Conservation (phyloP, 805 yeast species). For the Sungouiella thailandica region DNA sequence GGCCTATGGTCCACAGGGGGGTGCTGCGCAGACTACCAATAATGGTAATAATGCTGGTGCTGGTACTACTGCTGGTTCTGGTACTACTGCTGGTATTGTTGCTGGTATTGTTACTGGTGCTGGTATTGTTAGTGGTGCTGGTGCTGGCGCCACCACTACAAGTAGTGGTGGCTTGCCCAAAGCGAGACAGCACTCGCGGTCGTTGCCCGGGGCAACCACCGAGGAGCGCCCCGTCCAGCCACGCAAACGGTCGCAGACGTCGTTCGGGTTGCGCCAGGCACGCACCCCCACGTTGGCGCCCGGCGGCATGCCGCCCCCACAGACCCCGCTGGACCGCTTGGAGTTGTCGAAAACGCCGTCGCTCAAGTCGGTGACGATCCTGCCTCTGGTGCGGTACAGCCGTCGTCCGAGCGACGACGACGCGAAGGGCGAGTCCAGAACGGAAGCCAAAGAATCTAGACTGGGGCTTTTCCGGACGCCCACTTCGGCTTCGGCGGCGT, state of each 20-base stretch:
- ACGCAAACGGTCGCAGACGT: neutral
- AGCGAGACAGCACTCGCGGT: constrained; percentile 2
- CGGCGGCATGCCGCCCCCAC: constrained; percentile 12
- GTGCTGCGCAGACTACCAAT: no score
- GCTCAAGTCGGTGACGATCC: constrained; percentile 34
- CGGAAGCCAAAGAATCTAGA: neutral
- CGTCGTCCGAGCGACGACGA: neutral
- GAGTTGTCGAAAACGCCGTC: constrained; percentile 26
- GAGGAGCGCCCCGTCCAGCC: neutral
- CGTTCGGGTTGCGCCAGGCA: neutral
- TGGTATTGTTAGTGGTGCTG: no score
- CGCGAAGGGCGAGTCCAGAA: neutral
- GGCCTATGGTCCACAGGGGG: no score
- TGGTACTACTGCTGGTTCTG: no score
- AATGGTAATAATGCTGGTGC: no score
- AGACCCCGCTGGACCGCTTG: constrained; percentile 4
- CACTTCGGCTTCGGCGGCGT: no score
- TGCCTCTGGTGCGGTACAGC: constrained; percentile 25
- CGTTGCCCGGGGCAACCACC: neutral
- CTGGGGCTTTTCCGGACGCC: neutral
- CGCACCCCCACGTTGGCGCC: constrained; percentile 7
- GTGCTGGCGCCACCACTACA: no score
- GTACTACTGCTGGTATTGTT: no score
- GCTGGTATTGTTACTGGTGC: no score
- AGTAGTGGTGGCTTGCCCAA: no score